These are phyloP conservation scores for Phytophthora europaea DNA, from an alignment of 352 stramenopile species.

Conservation along the genomic window DNA sequence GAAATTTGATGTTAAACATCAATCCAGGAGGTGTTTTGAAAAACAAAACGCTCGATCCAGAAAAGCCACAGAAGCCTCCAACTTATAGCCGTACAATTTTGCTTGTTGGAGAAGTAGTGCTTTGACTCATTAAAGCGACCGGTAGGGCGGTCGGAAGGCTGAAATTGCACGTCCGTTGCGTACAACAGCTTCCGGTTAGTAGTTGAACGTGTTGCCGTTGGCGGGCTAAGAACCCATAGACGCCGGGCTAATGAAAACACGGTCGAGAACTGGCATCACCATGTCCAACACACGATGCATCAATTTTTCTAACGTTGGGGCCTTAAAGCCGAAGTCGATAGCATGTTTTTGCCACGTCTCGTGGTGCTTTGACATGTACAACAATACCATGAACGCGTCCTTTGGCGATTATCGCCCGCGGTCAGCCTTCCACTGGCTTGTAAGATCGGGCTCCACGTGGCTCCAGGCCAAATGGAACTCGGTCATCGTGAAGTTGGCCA, in stretches of 20 bases:
- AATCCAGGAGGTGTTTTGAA: constrained; percentile 15
- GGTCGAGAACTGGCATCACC: neutral
- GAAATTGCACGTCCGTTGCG: constrained; percentile 13
- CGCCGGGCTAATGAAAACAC: neutral
- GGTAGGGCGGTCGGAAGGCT: constrained; percentile 6
- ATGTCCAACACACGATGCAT: constrained; percentile 6
- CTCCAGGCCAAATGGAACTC: constrained; percentile 14
- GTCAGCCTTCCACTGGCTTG: constrained; percentile 2
- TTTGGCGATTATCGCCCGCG: constrained; percentile 1
- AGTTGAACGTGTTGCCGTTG: constrained; percentile 5
- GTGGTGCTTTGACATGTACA: constrained; percentile 15
- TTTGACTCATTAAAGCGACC: constrained; percentile 10
- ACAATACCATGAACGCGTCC: constrained; percentile 12
- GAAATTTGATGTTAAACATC: constrained; percentile 15
- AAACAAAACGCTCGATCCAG: constrained; percentile 9
- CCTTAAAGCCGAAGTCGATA: constrained; percentile 5
- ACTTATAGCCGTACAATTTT: constrained; percentile 1
- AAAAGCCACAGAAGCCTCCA: constrained; percentile 10
- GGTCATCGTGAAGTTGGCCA: constrained; percentile 11
- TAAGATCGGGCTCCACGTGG: constrained; percentile 7
- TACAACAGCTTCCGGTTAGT: constrained; percentile 18
- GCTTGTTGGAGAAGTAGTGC: constrained; percentile 2
- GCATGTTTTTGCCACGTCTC: constrained; percentile 18
- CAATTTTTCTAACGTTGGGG: constrained; percentile 12
- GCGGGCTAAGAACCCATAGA: neutral